phyloP scores from a whole-genome alignment of 805 yeast genomes.

The Candida tallmaniae region DNA sequence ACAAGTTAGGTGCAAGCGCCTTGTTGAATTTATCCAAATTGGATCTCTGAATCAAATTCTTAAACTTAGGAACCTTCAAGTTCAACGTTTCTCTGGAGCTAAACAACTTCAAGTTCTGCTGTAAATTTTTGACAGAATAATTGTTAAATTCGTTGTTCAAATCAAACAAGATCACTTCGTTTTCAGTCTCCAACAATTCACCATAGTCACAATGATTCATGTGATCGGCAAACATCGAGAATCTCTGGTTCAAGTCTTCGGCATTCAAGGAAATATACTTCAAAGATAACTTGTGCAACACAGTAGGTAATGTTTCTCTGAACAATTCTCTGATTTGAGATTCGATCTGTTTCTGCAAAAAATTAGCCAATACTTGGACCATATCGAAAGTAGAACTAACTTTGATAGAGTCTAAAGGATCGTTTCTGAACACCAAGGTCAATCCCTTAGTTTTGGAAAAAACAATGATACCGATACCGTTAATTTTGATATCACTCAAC shows the following conservation, averaged over 20 bases:
- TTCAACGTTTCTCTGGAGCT: constrained; percentile 78
- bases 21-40: constrained; percentile 40
- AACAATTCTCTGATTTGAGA: constrained; percentile 73
- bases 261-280: constrained; percentile 33
- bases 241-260: neutral
- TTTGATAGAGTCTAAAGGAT: constrained; percentile 77
- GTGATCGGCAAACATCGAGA: neutral
- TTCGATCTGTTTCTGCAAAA: constrained; percentile 79
- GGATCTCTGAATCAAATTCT: constrained; percentile 55
- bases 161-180: constrained; percentile 50
- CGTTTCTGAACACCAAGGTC: constrained; percentile 83
- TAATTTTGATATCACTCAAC: constrained; percentile 63
- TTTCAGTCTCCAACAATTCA: constrained; percentile 9
- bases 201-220: constrained; percentile 3
- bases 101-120: constrained; percentile 39
- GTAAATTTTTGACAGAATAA: constrained; percentile 48
- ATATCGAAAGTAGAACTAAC: constrained; percentile 86
- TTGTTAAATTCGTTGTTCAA: constrained; percentile 47
- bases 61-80: constrained; percentile 56
- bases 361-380: constrained; percentile 77
- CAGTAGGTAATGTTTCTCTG: constrained; percentile 78
- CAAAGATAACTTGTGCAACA: constrained; percentile 70
- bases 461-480: constrained; percentile 82
- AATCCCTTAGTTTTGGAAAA: constrained; percentile 78
- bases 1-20: constrained; percentile 33